Conservation (phyloP, 345 rosid species). For the Sisymbrium altissimum region DNA sequence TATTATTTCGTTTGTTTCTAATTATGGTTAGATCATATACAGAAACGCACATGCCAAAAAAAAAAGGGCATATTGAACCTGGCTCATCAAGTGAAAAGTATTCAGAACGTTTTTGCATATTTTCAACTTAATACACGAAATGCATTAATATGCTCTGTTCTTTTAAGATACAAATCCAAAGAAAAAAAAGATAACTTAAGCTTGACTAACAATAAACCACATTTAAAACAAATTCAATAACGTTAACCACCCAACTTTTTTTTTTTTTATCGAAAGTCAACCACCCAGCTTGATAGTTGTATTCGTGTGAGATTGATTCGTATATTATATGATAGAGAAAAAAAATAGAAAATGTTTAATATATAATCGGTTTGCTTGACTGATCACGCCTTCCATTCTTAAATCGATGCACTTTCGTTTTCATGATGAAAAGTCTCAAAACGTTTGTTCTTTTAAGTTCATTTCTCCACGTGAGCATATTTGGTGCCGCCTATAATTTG, state of each 20-base stretch:
- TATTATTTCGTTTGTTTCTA: too few relatives aligned
- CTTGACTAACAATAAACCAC: background rate
- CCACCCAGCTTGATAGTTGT: background rate
- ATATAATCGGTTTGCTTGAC: background rate
- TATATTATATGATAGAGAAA: too few relatives aligned
- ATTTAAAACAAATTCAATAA: background rate
- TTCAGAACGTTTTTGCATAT: background rate
- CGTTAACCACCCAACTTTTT: background rate
- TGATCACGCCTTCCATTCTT: background rate
- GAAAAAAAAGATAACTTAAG: background rate
- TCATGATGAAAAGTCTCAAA: constrained; percentile 6
- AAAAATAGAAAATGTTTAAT: too few relatives aligned
- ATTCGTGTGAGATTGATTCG: background rate
- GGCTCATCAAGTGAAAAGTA: too few relatives aligned
- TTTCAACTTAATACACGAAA: background rate
- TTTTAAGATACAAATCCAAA: background rate
- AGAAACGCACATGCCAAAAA: background rate
- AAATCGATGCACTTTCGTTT: background rate
- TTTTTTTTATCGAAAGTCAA: too few relatives aligned
- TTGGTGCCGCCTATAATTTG: background rate
- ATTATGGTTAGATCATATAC: background rate
- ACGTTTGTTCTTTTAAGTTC: background rate
- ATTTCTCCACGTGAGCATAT: constrained; percentile 7
- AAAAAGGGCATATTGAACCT: too few relatives aligned
- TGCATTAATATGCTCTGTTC: background rate